Conservation (phyloP, 1,284 basidiomycete genomes). For the Boletellus dicymbophilus region DNA sequence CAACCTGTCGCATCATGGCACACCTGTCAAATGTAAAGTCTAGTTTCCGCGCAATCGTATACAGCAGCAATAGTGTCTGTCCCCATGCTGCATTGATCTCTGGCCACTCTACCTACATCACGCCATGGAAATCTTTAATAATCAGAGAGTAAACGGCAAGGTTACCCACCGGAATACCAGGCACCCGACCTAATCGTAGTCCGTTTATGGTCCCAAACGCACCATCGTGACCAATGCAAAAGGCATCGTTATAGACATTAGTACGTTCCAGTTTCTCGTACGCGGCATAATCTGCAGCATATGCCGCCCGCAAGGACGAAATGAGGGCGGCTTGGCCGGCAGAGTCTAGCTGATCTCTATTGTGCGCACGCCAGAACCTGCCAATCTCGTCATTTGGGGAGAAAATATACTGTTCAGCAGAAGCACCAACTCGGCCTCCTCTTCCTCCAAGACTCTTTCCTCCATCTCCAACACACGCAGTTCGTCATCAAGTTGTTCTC, state of each 20-base stretch:
- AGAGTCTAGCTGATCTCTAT: slow-evolving; percentile 65
- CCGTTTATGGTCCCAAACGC: slow-evolving; percentile 98
- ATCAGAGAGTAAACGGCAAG: slow-evolving; percentile 1
- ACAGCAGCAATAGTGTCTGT: slow-evolving; percentile 88
- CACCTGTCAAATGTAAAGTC: slow-evolving; percentile 87
- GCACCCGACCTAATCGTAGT: slow-evolving; percentile 85
- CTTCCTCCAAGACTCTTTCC: slow-evolving; percentile 73
- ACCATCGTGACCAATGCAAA: slow-evolving; percentile 95
- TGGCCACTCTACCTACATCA: slow-evolving; percentile 87
- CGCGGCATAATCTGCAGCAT: slow-evolving; percentile 72
- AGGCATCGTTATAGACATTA: slow-evolving; percentile 98
- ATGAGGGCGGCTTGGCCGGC: slow-evolving; percentile 70
- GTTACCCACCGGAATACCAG: slow-evolving; percentile 64
- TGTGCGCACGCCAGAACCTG: slow-evolving; percentile 86
- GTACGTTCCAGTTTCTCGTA: slow-evolving; percentile 88
- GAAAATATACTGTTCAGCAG: background rate
- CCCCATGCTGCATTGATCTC: slow-evolving; percentile 99
- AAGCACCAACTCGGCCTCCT: slow-evolving; percentile 74
- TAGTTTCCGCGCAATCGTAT: slow-evolving; percentile 88
- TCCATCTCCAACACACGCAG: slow-evolving; percentile 71
- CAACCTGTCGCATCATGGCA: slow-evolving; percentile 6
- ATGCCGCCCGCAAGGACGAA: slow-evolving; percentile 73
- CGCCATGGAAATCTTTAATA: slow-evolving; percentile 4
- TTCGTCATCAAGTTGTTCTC: slow-evolving; percentile 74
- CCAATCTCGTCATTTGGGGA: slow-evolving; percentile 5